Base-by-base conservation (phyloP, 2,329 filamentous ascomycete genomes). In the Ophiosphaerella korrae region DNA sequence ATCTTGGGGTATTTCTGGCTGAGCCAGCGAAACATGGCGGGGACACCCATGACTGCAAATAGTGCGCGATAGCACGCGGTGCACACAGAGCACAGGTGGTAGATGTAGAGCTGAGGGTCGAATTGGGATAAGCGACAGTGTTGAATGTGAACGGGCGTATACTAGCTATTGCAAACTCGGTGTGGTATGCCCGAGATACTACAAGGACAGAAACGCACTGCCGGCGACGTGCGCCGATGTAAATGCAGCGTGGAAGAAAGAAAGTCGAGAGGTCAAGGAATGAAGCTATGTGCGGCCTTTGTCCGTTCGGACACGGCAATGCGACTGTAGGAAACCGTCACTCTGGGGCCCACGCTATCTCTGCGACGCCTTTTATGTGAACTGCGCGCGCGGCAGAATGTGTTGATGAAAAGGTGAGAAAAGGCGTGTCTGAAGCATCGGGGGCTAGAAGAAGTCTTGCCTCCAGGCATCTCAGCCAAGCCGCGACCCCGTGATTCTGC, bases 1-100 rank as follows among this genome's bases (percentile, higher is more conserved):
- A 97, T 99, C 79, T 97, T 97, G 54, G 94, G 94, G 71, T 97
- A 97, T 73, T 95, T 97, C 78, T 87, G 89, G 75, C 91, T 96
- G 53, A 97, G 87, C 92, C 92, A 99, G 84, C 92, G 84, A 76
- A 97, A 97, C 60, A 94, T 88, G 55, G 92, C 92, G 63, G 92
- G 92, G 68, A 96, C 92, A 88, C 92, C 92, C 92, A 96, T 96
- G 53, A 63, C 79, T 44, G 62, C 57, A 59, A 55, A 37, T 38
- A 53, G 55, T 53, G 62, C 63, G 57, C 58, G 46, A 42, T 41
- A 43, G 57, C 54, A 58, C 55, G 57, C 45, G 45, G 31, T 49
- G 43, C 45, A 41, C 14, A 40, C 38, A 26, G 36, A 39, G 21
- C n/a, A 39, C 16, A 39, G 29, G 26, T 11, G 49, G 24, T n/a